These are phyloP conservation scores for Diaporthe helianthi DNA, from an alignment of 2,329 filamentous ascomycete species.

Conservation along the genomic window DNA sequence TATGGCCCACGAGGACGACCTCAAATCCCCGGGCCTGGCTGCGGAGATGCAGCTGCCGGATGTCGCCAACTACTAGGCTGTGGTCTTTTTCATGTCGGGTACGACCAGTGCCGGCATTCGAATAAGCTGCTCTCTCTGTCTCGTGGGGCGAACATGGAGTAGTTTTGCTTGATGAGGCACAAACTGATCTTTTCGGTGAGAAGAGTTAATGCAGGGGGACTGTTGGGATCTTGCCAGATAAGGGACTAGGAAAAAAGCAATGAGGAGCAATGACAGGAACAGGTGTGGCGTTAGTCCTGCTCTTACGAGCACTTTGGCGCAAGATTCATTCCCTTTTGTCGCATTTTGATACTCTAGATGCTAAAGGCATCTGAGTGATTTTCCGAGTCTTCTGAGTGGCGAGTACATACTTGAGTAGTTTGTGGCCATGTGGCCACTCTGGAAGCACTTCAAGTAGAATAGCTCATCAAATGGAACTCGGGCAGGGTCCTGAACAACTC, in stretches of 20 bases:
- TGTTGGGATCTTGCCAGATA: neutral
- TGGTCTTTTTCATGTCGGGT: neutral
- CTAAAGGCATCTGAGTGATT: neutral
- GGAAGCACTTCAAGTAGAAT: neutral
- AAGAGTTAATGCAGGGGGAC: too few species aligned
- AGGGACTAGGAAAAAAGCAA: neutral
- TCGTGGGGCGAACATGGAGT: neutral
- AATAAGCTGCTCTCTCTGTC: neutral
- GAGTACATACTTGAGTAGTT: neutral
- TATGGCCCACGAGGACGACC: slow-evolving; percentile 13
- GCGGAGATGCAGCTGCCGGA: slow-evolving; percentile 21
- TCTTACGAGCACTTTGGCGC: too few species aligned
- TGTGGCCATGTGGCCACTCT: neutral
- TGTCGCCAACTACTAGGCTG: slow-evolving; percentile 12
- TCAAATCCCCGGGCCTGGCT: neutral
- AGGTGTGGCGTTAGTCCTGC: neutral
- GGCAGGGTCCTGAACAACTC: neutral
- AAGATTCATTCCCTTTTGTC: too few species aligned
- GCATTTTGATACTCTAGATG: neutral
- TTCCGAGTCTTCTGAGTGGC: neutral
- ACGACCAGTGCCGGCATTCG: neutral
- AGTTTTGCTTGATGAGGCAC: neutral
- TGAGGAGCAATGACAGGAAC: slow-evolving; percentile 34
- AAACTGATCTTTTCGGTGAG: neutral
- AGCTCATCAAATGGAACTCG: neutral